Evolutionary conservation across 257 asterid species (phyloP).

Genomic region (Petunia secreta): DNA sequence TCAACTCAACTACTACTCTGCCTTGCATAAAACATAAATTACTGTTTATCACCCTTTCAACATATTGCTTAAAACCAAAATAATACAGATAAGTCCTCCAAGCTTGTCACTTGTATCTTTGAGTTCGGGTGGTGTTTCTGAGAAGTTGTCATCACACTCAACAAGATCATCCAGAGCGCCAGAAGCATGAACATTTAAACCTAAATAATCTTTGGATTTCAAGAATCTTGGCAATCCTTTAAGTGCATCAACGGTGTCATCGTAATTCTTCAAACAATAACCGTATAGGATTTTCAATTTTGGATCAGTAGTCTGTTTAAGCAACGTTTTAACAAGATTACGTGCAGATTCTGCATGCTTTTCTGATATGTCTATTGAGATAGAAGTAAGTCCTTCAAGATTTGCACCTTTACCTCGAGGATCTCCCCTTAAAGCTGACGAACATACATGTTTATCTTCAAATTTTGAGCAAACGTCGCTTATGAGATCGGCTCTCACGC

Average conservation of each 20-base stretch:
- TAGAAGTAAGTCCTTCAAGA: conserved; percentile 23
- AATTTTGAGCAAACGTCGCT: conserved; percentile 30
- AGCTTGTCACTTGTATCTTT: conserved; percentile 24
- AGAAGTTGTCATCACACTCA: conserved; percentile 14
- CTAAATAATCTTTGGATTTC: neutral
- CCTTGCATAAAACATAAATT: neutral
- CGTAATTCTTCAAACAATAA: conserved; percentile 37
- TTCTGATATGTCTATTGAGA: conserved; percentile 18
- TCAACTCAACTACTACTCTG: neutral
- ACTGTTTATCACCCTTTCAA: neutral
- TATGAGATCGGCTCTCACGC: conserved; percentile 37
- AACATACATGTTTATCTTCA: conserved; percentile 16
- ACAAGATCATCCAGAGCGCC: conserved; percentile 16
- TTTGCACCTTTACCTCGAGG: conserved; percentile 32
- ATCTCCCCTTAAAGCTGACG: conserved; percentile 18
- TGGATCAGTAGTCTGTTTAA: neutral
- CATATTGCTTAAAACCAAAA: neutral
- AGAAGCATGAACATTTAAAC: conserved; percentile 9
- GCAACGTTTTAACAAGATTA: neutral
- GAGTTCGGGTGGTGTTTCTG: conserved; percentile 14
- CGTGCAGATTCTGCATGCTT: neutral
- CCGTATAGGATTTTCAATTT: neutral
- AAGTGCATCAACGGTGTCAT: conserved; percentile 22
- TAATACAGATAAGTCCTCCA: conserved; percentile 8
- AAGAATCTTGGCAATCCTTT: conserved; percentile 15